Base-by-base conservation (phyloP, 148 eudicot genomes). In the Chenopodium berlandieri region DNA sequence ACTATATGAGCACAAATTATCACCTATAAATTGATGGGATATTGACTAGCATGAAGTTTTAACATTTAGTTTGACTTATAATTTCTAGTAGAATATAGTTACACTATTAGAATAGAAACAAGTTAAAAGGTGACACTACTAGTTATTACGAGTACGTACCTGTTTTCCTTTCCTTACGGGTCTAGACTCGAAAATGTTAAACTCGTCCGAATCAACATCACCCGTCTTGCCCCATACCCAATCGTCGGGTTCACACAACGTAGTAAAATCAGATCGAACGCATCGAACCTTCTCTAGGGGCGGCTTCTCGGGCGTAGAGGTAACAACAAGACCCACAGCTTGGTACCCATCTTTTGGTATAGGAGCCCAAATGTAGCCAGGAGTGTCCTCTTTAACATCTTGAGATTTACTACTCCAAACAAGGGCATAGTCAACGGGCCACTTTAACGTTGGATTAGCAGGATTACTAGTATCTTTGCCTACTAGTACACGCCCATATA, bases 311-410 rank as follows among this genome's bases (percentile, higher is more conserved):
- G 85, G 71, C 20, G 87, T 75, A 54, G 63, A 65, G 50, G 89
- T 87, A 73, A 82, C 25, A 16, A 82, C 75, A 20, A 82, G 84
- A 44, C 90, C 90, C 48, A 83, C 79, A 13, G 86, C 78, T 48
- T 76, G 81, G 64, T 85, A 88, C 22, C 90, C 90, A 67, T 83
- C 56, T 0, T 25, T 31, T 11, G 90, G 85, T 27, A 69, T 69
- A 0, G 90, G 90, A 12, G 85, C 83, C 90, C 90, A 88, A 77
- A 88, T 83, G 82, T 83, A 88, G 37, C 77, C 86, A 34, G 80
- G 80, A 20, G 71, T 22, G 50, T 85, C 86, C 2, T 79, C 74
- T 23, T 86, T 85, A 16, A 83, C 80, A 40, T 37, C 76, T 22
- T 79, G 71, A 69, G 79, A 71, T 23, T 81, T 72, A 67, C 88